Evolutionary conservation across 805 yeast genomes (phyloP).

Genomic region (Starmerella davenportii): DNA sequence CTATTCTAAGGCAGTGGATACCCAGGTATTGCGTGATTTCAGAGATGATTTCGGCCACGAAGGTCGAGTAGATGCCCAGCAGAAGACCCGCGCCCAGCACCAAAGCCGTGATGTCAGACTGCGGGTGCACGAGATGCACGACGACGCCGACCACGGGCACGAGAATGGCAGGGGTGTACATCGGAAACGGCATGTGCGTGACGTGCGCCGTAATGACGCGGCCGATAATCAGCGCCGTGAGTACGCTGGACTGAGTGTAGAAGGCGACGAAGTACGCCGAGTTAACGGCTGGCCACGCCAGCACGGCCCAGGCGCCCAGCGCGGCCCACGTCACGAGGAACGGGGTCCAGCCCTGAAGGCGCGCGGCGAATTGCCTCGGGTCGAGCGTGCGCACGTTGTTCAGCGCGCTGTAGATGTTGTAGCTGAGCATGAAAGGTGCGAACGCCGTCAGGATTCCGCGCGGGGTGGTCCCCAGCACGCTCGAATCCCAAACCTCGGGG

Average conservation of each 20-base stretch:
- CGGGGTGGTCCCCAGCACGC: conserved; percentile 15
- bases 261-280: conserved; percentile 32
- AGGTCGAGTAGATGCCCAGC: conserved; percentile 48
- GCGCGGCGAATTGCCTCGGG: conserved; percentile 25
- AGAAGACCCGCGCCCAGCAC: conserved; percentile 43
- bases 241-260: conserved; percentile 40
- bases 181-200: conserved; percentile 62
- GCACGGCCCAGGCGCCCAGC: conserved; percentile 28
- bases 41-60: conserved; percentile 54
- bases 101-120: conserved; percentile 25
- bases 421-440: conserved; percentile 25
- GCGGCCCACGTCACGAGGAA: conserved; percentile 41
- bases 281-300: conserved; percentile 31
- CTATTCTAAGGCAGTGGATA: conserved; percentile 67
- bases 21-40: conserved; percentile 69
- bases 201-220: conserved; percentile 76
- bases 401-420: conserved; percentile 49
- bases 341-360: conserved; percentile 40
- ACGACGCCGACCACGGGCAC: conserved; percentile 50
- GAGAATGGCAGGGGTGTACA: conserved; percentile 35
- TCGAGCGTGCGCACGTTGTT: conserved; percentile 29
- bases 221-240: conserved; percentile 76
- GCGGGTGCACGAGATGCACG: conserved; percentile 50
- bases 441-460: neutral
- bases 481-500: conserved; percentile 41